phyloP scores from a whole-genome alignment of 495 filamentous ascomycete genomes.

The Tuber melanosporum region DNA sequence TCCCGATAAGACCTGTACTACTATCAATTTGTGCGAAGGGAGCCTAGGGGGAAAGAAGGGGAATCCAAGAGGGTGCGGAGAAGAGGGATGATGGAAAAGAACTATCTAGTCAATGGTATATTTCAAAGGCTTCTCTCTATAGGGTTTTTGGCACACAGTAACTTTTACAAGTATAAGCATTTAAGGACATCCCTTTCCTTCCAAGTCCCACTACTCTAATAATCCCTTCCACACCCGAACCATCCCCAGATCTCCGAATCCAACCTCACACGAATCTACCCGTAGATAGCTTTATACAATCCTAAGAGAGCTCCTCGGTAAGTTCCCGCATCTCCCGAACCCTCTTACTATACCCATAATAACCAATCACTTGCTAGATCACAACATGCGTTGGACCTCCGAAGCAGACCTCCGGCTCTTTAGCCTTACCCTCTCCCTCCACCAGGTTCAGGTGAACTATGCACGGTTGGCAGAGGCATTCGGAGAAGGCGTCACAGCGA shows the following conservation, averaged over 20 bases:
- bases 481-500: constrained; percentile 8
- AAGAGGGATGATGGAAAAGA: neutral
- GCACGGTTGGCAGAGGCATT: constrained; percentile 2
- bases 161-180: neutral
- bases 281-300: neutral
- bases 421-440: neutral
- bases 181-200: neutral
- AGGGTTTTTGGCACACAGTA: neutral
- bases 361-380: neutral
- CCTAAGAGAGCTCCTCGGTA: neutral
- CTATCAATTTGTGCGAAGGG: neutral
- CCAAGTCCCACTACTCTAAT: neutral
- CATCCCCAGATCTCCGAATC: neutral
- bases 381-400: constrained; percentile 6
- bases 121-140: neutral
- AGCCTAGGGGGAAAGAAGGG: neutral
- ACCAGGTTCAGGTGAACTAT: constrained; percentile 6
- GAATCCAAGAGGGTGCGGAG: neutral
- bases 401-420: constrained; percentile 8
- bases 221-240: neutral
- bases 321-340: neutral
- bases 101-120: neutral
- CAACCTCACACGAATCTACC: neutral
- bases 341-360: neutral
- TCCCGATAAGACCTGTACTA: neutral